Base-by-base conservation (phyloP, 2,329 filamentous ascomycete species). In the Verticillium zaregamsianum region DNA sequence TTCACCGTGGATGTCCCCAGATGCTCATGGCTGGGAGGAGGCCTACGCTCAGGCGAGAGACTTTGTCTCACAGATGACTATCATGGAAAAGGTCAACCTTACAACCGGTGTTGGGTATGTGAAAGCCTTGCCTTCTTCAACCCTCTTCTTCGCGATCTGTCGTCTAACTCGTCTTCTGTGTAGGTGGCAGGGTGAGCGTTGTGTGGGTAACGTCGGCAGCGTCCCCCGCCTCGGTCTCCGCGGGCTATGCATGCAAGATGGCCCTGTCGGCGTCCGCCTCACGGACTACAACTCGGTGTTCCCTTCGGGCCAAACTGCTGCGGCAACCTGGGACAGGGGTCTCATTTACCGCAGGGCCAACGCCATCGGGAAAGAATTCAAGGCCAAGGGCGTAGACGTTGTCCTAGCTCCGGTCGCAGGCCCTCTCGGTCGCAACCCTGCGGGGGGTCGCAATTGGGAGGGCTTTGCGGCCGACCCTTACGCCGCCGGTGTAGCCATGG, bases 41-140 rank as follows among this genome's bases (percentile, higher is more conserved):
- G 92, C 92, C 49, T 93, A 96, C 68, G 78, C 77, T 20, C 88
- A 90, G 74, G 93, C 93, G 1, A 86, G 85, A 67, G 85, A 82
- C 3, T 94, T 97, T 69, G 92, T 97, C 55, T 90, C 90, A 11
- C 88, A 93, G 72, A 77, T 97, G 76, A 96, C 92, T 0, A 81
- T 97, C 37, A 72, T 87, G 12, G 93, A 97, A 75, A 97, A 97
- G 79, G 92, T 98, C 75, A 98, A 98, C 74, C 74, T 98, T 66
- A 98, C 94, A 3, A 97, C 93, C 0, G 94, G 94, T 74, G 86
- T 90, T 66, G 92, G 93, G 86, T 94, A 77, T 74, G 87, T 40
- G 15, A 40, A 15, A n/a, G 15, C 15, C 37, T 77, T 23, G 3
- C 28, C 28, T 28, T 28, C 28, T 28, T 28, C 28, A 28, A 28